Base-by-base conservation (phyloP, 495 filamentous ascomycete species). In the Wilcoxina mikolae region DNA sequence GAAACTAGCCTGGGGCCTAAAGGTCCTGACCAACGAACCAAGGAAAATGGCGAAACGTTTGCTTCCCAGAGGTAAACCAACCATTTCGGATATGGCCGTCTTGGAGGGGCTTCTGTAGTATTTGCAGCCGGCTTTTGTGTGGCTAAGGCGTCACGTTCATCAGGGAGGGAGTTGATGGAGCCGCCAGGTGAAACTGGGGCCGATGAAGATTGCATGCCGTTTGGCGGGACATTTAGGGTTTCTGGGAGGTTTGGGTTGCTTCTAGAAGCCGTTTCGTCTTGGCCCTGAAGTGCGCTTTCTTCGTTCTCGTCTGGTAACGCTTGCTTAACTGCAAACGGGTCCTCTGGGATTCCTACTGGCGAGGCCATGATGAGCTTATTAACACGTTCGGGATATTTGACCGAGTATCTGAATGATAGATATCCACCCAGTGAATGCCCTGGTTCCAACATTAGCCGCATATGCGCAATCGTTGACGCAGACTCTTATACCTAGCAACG, bases 291-390 rank as follows among this genome's bases (percentile, higher is more conserved):
- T 9, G 33, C 33, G 23, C 11, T 12, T 5, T 7, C 23, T 18
- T 62, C 89, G 79, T 62, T 93, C 86, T 60, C 79, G 83, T 61
- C 59, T 0, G 90, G 83, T 70, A 95, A 79, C 10, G 78, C 83
- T 29, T 84, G 82, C 54, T 77, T 80, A 51, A 94, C 78, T 1
- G 91, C 91, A 65, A 88, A 88, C 0, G 91, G 91, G 64, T 98
- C 89, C 64, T 95, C 89, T 17, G 93, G 93, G 17, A 98, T 83
- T 18, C 91, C 91, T 39, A 94, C 93, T 0, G 91, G 91, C 3
- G 85, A 93, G 1, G 85, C 91, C 26, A 98, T 75, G 56, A 98
- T 91, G 47, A 98, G 79, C 70, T 96, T 96, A 67, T 98, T 94
- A 27, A 96, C 69, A 15, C 88, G 87, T 22, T 60, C 53, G 2